Evolutionary conservation across 306 rosid species (phyloP).

Genomic region (Trichosanthes truncata): DNA sequence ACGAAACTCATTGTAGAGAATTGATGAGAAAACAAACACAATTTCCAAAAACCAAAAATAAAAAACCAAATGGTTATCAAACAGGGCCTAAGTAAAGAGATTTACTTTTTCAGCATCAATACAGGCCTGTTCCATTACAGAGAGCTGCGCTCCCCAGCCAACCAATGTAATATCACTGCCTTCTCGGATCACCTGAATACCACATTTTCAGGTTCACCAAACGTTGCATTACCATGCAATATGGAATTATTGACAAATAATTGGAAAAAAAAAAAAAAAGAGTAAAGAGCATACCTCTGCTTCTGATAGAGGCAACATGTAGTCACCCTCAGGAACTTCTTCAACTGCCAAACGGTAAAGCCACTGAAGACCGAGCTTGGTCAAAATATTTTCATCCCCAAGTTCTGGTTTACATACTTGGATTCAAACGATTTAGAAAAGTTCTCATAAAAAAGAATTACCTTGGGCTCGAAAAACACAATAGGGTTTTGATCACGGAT

Average conservation of each 20-base stretch:
- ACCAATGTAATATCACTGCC: slow-evolving; percentile 88
- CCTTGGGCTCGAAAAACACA: slow-evolving; percentile 95
- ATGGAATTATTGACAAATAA: background rate
- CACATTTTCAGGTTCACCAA: slow-evolving; percentile 12
- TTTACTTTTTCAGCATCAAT: slow-evolving; percentile 75
- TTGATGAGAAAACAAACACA: too few relatives aligned
- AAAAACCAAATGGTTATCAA: too few relatives aligned
- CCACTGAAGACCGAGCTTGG: slow-evolving; percentile 46
- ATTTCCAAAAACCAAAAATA: too few relatives aligned
- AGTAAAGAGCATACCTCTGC: slow-evolving; percentile 56
- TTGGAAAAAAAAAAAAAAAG: background rate
- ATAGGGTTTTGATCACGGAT: slow-evolving; percentile 91
- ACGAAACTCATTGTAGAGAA: too few relatives aligned
- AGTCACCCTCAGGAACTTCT: slow-evolving; percentile 89
- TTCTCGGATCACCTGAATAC: slow-evolving; percentile 56
- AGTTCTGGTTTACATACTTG: background rate
- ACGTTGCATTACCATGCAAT: background rate
- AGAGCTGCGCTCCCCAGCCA: slow-evolving; percentile 98
- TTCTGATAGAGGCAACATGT: slow-evolving; percentile 77
- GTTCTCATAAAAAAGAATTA: slow-evolving; percentile 16
- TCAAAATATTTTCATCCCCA: slow-evolving; percentile 4
- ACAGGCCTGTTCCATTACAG: slow-evolving; percentile 91
- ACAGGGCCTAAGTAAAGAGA: slow-evolving; percentile 1
- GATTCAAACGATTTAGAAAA: background rate
- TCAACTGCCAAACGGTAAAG: slow-evolving; percentile 93